Conservation (phyloP, 768 basidiomycete species). For the Suillus subalutaceus region DNA sequence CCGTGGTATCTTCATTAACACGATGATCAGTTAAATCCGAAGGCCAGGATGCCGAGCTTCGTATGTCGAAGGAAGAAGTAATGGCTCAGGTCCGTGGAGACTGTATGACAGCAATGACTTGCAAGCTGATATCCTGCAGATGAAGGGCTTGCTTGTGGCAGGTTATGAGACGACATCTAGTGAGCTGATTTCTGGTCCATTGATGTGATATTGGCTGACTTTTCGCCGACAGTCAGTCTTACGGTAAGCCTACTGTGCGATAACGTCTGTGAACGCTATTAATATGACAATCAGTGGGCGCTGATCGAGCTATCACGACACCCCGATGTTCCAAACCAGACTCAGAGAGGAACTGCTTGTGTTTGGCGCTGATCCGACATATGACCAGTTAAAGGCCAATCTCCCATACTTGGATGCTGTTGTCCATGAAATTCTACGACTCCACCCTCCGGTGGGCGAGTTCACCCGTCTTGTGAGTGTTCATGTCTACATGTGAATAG, state of each 20-base stretch:
- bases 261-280: background rate
- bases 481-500: background rate
- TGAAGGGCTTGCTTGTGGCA: constrained; percentile 20
- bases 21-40: constrained; percentile 39
- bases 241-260: constrained; percentile 7
- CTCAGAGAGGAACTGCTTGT: constrained; percentile 52
- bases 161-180: constrained; percentile 27
- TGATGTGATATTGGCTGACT: background rate
- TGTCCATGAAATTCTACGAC: constrained; percentile 45
- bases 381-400: constrained; percentile 50
- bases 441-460: constrained; percentile 42
- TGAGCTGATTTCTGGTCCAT: constrained; percentile 7
- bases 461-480: constrained; percentile 16
- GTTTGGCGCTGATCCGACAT: constrained; percentile 50
- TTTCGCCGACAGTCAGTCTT: constrained; percentile 16
- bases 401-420: constrained; percentile 60
- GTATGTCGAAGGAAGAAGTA: constrained; percentile 31
- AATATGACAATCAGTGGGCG: constrained; percentile 45
- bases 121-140: constrained; percentile 6
- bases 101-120: background rate
- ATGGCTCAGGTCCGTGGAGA: constrained; percentile 20
- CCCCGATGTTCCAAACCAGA: constrained; percentile 48
- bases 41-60: constrained; percentile 23
- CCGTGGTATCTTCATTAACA: background rate
- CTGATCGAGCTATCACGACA: constrained; percentile 56